Conservation (phyloP, 2,329 filamentous ascomycete species). For the Ophiosphaerella narmari region DNA sequence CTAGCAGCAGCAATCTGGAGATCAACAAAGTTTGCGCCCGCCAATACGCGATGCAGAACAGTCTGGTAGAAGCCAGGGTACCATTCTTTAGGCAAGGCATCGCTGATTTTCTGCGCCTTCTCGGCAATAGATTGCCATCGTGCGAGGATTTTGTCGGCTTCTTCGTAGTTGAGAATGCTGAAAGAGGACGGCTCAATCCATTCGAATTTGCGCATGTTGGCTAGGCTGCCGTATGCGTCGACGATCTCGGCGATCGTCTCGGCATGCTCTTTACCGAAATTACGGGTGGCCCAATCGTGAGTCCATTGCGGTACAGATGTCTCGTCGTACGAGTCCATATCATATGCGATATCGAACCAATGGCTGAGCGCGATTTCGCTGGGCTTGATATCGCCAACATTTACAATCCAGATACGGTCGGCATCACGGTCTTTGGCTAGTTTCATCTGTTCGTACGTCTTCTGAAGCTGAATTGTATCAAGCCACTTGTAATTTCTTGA, state of each 20-base stretch:
- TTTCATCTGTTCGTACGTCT: constrained; percentile 69
- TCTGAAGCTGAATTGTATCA: constrained; percentile 68
- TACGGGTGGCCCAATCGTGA: constrained; percentile 60
- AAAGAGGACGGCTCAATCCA: constrained; percentile 63
- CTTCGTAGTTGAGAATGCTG: constrained; percentile 67
- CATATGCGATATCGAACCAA: constrained; percentile 71
- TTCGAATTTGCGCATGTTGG: constrained; percentile 66
- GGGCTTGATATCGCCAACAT: constrained; percentile 69
- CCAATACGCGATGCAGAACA: constrained; percentile 64
- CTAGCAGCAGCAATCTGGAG: constrained; percentile 47
- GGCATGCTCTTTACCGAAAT: constrained; percentile 59
- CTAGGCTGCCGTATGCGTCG: constrained; percentile 61
- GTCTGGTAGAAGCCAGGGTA: constrained; percentile 67
- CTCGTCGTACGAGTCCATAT: constrained; percentile 61
- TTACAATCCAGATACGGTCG: constrained; percentile 68
- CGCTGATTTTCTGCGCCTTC: constrained; percentile 62
- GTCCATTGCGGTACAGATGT: constrained; percentile 63
- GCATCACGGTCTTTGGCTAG: constrained; percentile 64
- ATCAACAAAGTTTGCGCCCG: constrained; percentile 61
- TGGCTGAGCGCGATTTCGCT: constrained; percentile 69
- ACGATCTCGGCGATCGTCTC: constrained; percentile 58
- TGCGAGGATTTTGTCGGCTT: constrained; percentile 62
- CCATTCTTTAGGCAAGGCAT: constrained; percentile 55
- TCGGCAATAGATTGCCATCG: constrained; percentile 60
- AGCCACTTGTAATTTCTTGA: constrained; percentile 64